These are phyloP conservation scores for Cystobasidium tubakii DNA, from an alignment of 768 basidiomycete genomes.

Conservation along the genomic window DNA sequence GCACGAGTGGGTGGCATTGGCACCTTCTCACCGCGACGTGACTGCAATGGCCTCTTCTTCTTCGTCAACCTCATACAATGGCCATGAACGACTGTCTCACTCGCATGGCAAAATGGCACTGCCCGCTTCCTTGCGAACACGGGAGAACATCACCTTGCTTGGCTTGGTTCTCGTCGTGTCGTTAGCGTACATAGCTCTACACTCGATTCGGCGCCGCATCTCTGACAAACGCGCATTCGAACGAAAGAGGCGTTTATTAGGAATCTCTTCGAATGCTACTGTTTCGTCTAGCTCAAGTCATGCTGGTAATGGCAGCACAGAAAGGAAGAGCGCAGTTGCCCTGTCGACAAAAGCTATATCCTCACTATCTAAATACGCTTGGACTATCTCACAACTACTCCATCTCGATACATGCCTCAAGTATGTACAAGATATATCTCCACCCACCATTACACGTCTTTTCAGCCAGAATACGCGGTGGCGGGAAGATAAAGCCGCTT, in stretches of 20 bases:
- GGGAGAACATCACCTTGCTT: background rate
- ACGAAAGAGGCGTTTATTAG: background rate
- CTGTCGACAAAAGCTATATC: background rate
- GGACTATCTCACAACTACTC: background rate
- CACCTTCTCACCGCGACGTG: too few relatives aligned
- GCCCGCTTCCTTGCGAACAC: background rate
- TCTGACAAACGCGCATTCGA: background rate
- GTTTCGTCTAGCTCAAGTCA: background rate
- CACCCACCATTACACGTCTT: background rate
- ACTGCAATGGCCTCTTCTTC: too few relatives aligned
- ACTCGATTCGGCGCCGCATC: background rate
- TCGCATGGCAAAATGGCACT: background rate
- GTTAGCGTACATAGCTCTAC: background rate
- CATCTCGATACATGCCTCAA: background rate
- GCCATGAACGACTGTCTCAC: too few relatives aligned
- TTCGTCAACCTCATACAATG: too few relatives aligned
- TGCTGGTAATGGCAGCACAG: background rate
- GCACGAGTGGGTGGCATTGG: too few relatives aligned
- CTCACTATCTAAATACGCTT: background rate
- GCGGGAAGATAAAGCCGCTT: background rate
- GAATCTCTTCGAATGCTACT: background rate
- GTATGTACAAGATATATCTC: background rate
- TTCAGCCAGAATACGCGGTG: background rate
- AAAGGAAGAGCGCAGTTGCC: background rate
- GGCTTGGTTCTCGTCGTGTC: background rate